These are phyloP conservation scores for Rhizopus microsporus DNA, from an alignment of 371 early-diverging fungal species.

Conservation along the genomic window DNA sequence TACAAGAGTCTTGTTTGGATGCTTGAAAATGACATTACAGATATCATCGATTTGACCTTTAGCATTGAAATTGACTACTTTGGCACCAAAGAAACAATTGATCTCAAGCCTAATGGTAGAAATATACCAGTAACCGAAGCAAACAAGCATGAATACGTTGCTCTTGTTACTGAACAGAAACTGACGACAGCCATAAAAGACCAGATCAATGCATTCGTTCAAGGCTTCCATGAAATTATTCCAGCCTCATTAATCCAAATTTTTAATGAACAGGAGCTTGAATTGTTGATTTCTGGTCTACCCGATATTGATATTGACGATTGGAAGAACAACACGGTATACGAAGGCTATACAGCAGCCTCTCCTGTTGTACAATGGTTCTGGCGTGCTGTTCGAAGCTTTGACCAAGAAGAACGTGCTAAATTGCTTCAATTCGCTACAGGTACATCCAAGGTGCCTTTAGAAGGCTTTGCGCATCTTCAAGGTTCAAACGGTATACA, in stretches of 20 bases:
- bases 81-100: conserved; percentile 82
- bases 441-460: conserved; percentile 97
- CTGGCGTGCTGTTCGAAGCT: conserved; percentile 98
- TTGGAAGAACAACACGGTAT: conserved; percentile 98
- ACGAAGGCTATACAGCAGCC: conserved; percentile 85
- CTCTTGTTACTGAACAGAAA: conserved; percentile 87
- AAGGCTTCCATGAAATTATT: conserved; percentile 97
- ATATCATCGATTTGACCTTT: conserved; percentile 94
- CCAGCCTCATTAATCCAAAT: conserved; percentile 88
- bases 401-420: conserved; percentile 96
- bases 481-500: conserved; percentile 95
- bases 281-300: conserved; percentile 96
- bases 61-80: conserved; percentile 93
- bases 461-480: conserved; percentile 94
- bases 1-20: conserved; percentile 98
- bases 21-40: conserved; percentile 94
- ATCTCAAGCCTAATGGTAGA: conserved; percentile 89
- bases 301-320: conserved; percentile 99
- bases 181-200: conserved; percentile 87
- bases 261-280: conserved; percentile 98
- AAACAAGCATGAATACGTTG: conserved; percentile 97
- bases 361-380: conserved; percentile 98
- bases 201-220: conserved; percentile 91
- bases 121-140: conserved; percentile 93
- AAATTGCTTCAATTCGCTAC: conserved; percentile 98